Evolutionary conservation across 1,284 basidiomycete genomes (phyloP), one percentile per base, ranked within the genome.

Genomic region (Tylopilus orsonianus): DNA sequence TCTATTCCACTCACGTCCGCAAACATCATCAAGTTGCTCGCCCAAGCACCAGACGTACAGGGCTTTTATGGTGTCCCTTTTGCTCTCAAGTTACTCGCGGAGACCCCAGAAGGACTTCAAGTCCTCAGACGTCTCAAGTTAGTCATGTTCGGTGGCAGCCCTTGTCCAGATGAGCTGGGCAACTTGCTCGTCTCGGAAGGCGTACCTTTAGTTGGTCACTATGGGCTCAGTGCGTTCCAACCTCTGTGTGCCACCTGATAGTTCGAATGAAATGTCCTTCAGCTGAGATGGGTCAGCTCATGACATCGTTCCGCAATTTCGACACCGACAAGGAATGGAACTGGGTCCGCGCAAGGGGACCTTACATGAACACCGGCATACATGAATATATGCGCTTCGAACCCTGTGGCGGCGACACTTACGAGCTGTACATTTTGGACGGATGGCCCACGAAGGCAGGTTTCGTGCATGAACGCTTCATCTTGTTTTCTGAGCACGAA

Each of bases 271-370:
- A 4, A 34, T 29, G 16, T 16, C 42, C 33, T 38, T 41, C 18
- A 55, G 49, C 44, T 18, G 53, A 71, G 53, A 75, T 68, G 62
- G 65, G 70, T 60, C 63, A 74, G 50, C 61, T 83, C 50, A 67
- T 80, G 72, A 73, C 76, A 56, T 79, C 78, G 8, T 68, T 68
- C 43, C 72, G 79, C 10, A 70, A 78, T 49, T 82, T 78, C 52
- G 61, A 57, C 1, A 64, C 51, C 5, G 83, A 86, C 68, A 79
- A 78, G 54, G 74, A 64, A 18, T 86, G 84, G 83, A 80, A 80
- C 56, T 83, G 77, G 71, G 65, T 83, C 58, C 59, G 78, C 48
- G 49, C 64, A 29, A 66, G 43, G 20, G 54, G 64, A 1, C 54
- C 71, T 1, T 52, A 53, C 35, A 48, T 59, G 10, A 60, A 53